A percentile compares a stretch with the other conserved stretches of the same genome.
phyloP scores from a whole-genome alignment of 768 basidiomycete species.

The Rhizopogon sp. region DNA sequence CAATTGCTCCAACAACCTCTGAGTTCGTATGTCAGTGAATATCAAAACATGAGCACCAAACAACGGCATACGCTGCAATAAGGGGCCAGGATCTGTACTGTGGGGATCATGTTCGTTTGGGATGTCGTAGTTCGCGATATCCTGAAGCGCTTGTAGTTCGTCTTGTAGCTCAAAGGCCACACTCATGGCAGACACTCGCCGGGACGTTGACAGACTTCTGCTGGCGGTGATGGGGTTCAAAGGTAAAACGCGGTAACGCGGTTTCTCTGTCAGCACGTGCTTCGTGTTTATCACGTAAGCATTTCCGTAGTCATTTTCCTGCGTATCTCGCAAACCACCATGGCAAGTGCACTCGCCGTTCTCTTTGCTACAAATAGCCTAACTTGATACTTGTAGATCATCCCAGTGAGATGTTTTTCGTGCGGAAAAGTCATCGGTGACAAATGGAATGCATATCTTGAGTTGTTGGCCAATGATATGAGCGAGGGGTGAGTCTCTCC shows the following conservation, averaged over 20 bases:
- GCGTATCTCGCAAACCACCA: slow-evolving; percentile 7
- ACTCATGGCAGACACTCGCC: slow-evolving; percentile 25
- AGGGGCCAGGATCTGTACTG: slow-evolving; percentile 44
- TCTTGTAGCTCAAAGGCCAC: slow-evolving; percentile 72
- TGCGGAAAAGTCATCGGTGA: slow-evolving; percentile 97
- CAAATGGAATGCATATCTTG: slow-evolving; percentile 89
- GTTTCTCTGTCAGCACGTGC: slow-evolving; percentile 20
- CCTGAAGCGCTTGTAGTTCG: slow-evolving; percentile 62
- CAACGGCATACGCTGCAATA: slow-evolving; percentile 52
- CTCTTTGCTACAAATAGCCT: not conserved
- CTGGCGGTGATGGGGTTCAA: not conserved
- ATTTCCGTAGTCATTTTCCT: not conserved
- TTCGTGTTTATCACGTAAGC: slow-evolving; percentile 13
- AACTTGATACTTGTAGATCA: slow-evolving; percentile 56
- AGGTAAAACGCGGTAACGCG: slow-evolving; percentile 9
- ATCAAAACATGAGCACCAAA: not conserved
- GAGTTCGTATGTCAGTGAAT: slow-evolving; percentile 8
- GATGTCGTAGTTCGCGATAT: slow-evolving; percentile 59
- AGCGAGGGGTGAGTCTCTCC: slow-evolving; percentile 68
- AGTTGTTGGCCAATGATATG: slow-evolving; percentile 73
- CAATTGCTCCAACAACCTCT: slow-evolving; percentile 82
- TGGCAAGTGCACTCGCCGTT: slow-evolving; percentile 13
- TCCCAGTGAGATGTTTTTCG: slow-evolving; percentile 93
- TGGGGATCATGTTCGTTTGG: slow-evolving; percentile 61
- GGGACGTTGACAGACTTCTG: slow-evolving; percentile 1